Percentiles rank a stretch among this genome's conserved stretches.
Conservation (phyloP, 305 asterid species). For the Andrographis paniculata region DNA sequence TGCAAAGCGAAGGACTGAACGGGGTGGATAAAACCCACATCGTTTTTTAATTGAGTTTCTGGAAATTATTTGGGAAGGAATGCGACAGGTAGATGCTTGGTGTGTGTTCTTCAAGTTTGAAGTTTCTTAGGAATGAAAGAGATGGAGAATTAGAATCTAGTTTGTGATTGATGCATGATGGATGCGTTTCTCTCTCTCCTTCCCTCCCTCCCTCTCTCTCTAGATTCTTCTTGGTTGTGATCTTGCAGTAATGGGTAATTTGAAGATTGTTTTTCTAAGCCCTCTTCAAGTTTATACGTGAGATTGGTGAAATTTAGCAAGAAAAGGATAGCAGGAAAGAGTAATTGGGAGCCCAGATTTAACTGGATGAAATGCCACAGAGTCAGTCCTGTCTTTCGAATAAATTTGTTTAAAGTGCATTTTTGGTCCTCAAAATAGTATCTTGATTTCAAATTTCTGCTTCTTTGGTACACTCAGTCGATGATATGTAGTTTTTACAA, state of each 20-base stretch:
- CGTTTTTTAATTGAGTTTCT: slow-evolving; percentile 11
- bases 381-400: slow-evolving; percentile 7
- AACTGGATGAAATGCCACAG: slow-evolving; percentile 8
- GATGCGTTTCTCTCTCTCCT: too few species aligned
- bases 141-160: slow-evolving; percentile 6
- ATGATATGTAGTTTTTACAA: slow-evolving; percentile 11
- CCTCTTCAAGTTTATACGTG: slow-evolving; percentile 2
- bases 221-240: slow-evolving; percentile 1
- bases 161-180: slow-evolving; percentile 7
- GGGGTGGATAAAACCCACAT: slow-evolving; percentile 17
- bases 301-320: slow-evolving; percentile 6
- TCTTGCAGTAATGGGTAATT: slow-evolving; percentile 17
- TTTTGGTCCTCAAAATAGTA: slow-evolving; percentile 7
- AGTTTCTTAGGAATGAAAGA: slow-evolving; percentile 19
- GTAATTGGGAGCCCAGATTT: neutral
- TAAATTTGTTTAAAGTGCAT: slow-evolving; percentile 1
- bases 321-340: neutral
- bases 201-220: neutral
- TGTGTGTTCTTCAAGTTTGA: slow-evolving; percentile 16
- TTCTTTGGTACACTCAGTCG: slow-evolving; percentile 9
- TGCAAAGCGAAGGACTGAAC: slow-evolving; percentile 14
- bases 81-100: slow-evolving; percentile 12
- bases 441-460: slow-evolving; percentile 9
- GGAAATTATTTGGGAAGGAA: slow-evolving; percentile 6
- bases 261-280: slow-evolving; percentile 6